These are phyloP conservation scores for Oryza punctata DNA, from an alignment of 176 grass and related monocot genomes.

Conservation along the genomic window DNA sequence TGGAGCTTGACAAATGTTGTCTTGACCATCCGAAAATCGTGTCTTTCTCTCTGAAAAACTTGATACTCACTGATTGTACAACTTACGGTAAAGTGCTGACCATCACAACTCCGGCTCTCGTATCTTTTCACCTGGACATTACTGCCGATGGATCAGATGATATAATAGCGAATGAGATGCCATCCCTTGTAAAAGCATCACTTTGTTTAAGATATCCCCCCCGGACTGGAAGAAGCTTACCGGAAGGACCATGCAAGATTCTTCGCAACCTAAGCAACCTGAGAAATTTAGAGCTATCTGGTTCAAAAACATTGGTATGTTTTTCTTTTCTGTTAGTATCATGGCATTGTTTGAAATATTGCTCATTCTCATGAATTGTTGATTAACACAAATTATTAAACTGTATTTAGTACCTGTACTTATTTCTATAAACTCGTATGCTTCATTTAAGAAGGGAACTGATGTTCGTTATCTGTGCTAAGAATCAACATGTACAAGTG, in stretches of 20 bases:
- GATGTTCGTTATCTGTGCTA: no score
- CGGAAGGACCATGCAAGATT: not conserved
- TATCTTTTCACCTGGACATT: not conserved
- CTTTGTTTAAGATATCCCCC: not conserved
- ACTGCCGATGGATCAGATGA: not conserved
- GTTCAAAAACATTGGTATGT: conserved; percentile 20
- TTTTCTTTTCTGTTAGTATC: conserved; percentile 7
- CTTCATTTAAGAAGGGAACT: no score
- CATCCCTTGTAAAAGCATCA: not conserved
- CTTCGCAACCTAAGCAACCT: conserved; percentile 17
- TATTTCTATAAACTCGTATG: no score
- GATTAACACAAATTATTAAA: no score
- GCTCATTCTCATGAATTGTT: not conserved
- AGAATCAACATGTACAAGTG: not conserved
- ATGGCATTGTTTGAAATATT: not conserved
- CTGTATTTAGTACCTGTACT: no score
- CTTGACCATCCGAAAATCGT: not conserved
- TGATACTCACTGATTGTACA: not conserved
- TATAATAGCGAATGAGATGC: conserved; percentile 18
- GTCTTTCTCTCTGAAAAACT: conserved; percentile 19
- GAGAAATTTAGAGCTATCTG: conserved; percentile 14
- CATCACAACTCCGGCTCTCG: conserved; percentile 17
- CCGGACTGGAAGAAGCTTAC: no score
- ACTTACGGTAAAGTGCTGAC: not conserved
- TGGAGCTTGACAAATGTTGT: not conserved